Evolutionary conservation across 371 early-diverging fungal genomes (phyloP), one percentile per base, ranked within the genome.

Genomic region (Haplosporangium sp.): DNA sequence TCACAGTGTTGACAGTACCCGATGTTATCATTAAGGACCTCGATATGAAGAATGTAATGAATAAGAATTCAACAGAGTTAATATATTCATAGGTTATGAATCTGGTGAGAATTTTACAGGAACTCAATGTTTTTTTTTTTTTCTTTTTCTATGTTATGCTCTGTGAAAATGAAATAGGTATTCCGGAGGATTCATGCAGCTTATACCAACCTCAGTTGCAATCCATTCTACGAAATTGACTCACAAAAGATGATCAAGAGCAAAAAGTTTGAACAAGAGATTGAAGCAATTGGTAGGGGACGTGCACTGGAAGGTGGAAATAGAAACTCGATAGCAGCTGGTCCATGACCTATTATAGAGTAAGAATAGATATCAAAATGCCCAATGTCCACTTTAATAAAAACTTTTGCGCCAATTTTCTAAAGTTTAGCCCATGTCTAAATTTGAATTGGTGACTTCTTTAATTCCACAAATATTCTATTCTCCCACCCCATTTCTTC

Each of bases 111-210:
- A 0, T 27, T 57, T 59, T 19, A 1, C 40, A 8, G 37, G 20
- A 39, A 59, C 40, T 40, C 38, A 59, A 39, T 13, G 0, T 27
- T 27, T 27, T 27, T 27, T 27, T 27, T 27, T 27, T 27, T 27
- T 27, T 27, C 27, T 27, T 27, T 27, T 27, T 27, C 27, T 27
- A 27, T 27, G 27, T 27, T 27, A 27, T 27, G 2, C 38, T 59
- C 39, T 37, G 9, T 37, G 2, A 4, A 38, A 59, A 59, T 19
- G 19, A 39, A 59, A 59, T 82, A 94, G 93, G 81, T 96, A 10
- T 95, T 95, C 78, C 90, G 90, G 53, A 88, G 89, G 69, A 89
- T 96, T 34, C 97, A 96, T 77, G 72, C 86, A 13, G 94, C 94
- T 0, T 96, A 95, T 77, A 89, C 94, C 5, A 77, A 88, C 34